Evolutionary conservation across 2,329 filamentous ascomycete species (phyloP).

Genomic region (Colletotrichum eremochloae): DNA sequence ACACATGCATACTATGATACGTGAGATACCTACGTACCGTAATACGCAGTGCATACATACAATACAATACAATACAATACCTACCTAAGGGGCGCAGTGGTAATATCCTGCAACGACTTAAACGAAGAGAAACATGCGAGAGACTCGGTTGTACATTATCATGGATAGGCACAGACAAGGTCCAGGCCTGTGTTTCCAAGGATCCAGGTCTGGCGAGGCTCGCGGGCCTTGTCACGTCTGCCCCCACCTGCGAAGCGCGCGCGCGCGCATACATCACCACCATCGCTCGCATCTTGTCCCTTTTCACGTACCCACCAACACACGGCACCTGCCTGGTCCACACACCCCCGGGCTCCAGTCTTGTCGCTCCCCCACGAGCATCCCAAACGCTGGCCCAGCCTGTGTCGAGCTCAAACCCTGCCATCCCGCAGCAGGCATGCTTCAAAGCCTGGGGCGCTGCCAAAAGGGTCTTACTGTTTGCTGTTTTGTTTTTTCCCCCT

Average conservation of each 20-base stretch:
- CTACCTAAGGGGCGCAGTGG: no score
- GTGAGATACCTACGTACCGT: no score
- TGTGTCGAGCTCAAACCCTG: constrained; percentile 35
- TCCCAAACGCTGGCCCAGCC: constrained; percentile 39
- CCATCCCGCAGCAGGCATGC: constrained; percentile 34
- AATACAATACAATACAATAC: no score
- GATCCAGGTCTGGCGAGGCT: constrained; percentile 26
- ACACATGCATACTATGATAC: background rate
- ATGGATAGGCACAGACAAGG: constrained; percentile 7
- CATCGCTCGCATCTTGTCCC: background rate
- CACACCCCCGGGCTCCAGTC: constrained; percentile 1
- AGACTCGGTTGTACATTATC: background rate
- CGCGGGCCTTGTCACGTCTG: constrained; percentile 32
- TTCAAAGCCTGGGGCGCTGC: constrained; percentile 20
- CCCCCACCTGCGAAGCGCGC: constrained; percentile 17
- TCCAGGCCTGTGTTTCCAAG: background rate
- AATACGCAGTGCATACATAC: background rate
- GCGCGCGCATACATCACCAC: constrained; percentile 1
- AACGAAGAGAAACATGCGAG: background rate
- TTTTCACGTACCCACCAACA: background rate
- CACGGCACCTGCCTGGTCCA: background rate
- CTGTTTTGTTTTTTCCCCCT: background rate
- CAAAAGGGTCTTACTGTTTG: constrained; percentile 30
- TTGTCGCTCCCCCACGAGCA: constrained; percentile 29
- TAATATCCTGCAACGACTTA: no score